Evolutionary conservation across 2,329 filamentous ascomycete species (phyloP).

Genomic region (Sclerotinia nivalis): DNA sequence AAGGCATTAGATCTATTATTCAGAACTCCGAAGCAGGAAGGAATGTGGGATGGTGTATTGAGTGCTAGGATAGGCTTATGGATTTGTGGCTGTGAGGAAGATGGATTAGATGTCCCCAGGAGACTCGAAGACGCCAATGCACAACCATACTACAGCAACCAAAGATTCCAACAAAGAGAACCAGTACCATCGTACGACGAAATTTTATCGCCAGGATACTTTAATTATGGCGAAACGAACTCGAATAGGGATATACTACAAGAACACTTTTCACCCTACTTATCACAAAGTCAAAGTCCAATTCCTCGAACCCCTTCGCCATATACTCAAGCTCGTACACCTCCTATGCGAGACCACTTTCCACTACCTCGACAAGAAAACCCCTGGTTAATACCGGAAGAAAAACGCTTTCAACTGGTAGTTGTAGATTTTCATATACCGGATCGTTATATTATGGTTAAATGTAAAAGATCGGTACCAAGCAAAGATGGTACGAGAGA

Average conservation of each 20-base stretch:
- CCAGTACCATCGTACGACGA: not conserved
- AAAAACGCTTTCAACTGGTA: constrained; percentile 35
- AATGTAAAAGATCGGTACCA: constrained; percentile 30
- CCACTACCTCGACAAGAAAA: not conserved
- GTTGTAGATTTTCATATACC: constrained; percentile 36
- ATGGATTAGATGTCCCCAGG: constrained; percentile 30
- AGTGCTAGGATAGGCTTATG: constrained; percentile 35
- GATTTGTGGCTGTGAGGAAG: constrained; percentile 36
- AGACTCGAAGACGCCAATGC: not conserved
- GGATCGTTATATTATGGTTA: constrained; percentile 36
- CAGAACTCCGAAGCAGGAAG: constrained; percentile 61
- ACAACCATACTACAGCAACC: not conserved
- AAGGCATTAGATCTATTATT: constrained; percentile 62
- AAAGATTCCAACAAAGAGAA: not conserved
- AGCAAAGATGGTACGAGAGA: constrained; percentile 33
- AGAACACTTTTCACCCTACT: constrained; percentile 5
- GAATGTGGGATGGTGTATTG: constrained; percentile 60
- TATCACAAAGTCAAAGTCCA: constrained; percentile 5
- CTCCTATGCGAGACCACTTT: not conserved
- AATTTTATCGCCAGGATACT: not conserved
- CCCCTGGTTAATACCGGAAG: constrained; percentile 33
- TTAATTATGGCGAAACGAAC: not conserved
- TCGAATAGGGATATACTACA: not conserved
- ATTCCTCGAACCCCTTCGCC: constrained; percentile 9
- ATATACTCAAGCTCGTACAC: not conserved